Base-by-base conservation (phyloP, 257 asterid species). In the Solanum pinnatisectum region DNA sequence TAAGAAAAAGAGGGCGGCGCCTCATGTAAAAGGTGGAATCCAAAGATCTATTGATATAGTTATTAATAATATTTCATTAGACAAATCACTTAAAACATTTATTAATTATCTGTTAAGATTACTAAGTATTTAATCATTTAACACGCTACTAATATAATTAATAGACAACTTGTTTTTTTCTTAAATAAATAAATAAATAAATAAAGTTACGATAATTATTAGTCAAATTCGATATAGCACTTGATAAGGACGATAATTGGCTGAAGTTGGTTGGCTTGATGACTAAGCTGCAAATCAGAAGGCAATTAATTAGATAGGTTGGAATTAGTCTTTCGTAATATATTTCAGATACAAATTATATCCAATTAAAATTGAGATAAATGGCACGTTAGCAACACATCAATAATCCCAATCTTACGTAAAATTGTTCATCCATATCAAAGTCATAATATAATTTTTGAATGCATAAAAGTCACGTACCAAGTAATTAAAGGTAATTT, bases 231-330 rank as follows among this genome's bases (percentile, higher is more conserved):
- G 3, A 81, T 81, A 15, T 13, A 81, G 40, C 30, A 86, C 2
- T 6, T 42, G 89, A 88, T 83, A 65, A 89, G 89, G 89, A 88
- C 35, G 87, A 46, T 88, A 72, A 86, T 89, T 89, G 89, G 93
- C 10, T 87, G 88, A 76, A 49, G 33, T 79, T 87, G 91, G 16
- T 85, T 16, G 25, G 87, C 25, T 68, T 91, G 89, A 86, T 89
- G 91, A 91, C 56, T 86, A 89, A 89, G 90, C 33, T 2, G n/a
- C 49, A 40, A 71, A 46, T 39, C 49, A 68, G 52, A 81, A 30
- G 14, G 67, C 27, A 86, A 36, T 27, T 4, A 32, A 36, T 27
- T 6, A 32, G 89, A 87, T 85, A 59, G 83, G 23, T 46, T 88
- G 33, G 81, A 77, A 67, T 63, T 39, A 60, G 88, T 84, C 86